A percentile compares a stretch with the other conserved stretches of the same genome.
phyloP scores from a whole-genome alignment of 345 rosid species.

The Populus pruinosa region DNA sequence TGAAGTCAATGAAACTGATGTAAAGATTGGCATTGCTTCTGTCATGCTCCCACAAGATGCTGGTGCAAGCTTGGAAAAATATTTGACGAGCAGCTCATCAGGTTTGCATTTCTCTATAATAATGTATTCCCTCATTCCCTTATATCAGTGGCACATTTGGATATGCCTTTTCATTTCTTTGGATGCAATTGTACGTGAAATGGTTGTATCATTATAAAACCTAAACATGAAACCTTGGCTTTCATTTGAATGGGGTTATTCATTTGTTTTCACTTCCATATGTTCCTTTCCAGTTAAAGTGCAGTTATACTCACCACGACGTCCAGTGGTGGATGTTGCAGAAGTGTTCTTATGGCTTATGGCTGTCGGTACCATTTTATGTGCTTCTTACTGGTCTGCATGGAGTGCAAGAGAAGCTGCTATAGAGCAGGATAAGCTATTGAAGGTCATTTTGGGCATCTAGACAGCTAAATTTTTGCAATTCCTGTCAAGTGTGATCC shows the following conservation, averaged over 20 bases:
- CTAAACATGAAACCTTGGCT: neutral
- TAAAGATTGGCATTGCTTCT: slow-evolving; percentile 65
- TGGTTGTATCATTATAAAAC: neutral
- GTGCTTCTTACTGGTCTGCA: slow-evolving; percentile 96
- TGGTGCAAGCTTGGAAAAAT: slow-evolving; percentile 50
- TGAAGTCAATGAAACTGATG: slow-evolving; percentile 62
- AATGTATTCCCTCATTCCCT: neutral
- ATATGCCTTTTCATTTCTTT: slow-evolving; percentile 2
- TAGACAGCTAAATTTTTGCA: neutral
- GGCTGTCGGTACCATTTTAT: slow-evolving; percentile 90
- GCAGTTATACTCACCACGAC: slow-evolving; percentile 83
- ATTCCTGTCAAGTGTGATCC: neutral
- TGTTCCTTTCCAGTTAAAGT: slow-evolving; percentile 55
- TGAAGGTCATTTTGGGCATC: slow-evolving; percentile 52
- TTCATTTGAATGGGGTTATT: slow-evolving; percentile 15
- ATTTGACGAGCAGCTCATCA: slow-evolving; percentile 26
- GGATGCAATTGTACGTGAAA: slow-evolving; percentile 1
- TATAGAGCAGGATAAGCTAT: slow-evolving; percentile 81
- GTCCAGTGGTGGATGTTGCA: slow-evolving; percentile 88
- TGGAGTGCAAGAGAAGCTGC: slow-evolving; percentile 87
- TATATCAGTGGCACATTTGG: neutral
- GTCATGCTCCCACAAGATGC: slow-evolving; percentile 97
- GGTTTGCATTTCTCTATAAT: slow-evolving; percentile 36
- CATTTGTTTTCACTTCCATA: slow-evolving; percentile 1
- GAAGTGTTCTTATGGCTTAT: slow-evolving; percentile 98